phyloP scores from a whole-genome alignment of 169 alveolate species.

The Plasmodium fragile region DNA sequence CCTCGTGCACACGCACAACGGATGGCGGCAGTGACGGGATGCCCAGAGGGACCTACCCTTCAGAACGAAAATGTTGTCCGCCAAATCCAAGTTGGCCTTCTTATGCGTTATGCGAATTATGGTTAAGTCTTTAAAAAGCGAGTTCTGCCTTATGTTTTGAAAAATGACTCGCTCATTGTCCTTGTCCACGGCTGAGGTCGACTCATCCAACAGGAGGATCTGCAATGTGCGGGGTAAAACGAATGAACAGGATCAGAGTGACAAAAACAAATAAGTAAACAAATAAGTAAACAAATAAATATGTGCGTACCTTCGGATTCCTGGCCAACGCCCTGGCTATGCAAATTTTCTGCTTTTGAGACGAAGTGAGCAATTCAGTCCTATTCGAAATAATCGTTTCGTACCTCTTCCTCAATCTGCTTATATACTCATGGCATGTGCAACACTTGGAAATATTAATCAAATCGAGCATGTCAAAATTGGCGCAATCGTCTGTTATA shows the following conservation, averaged over 20 bases:
- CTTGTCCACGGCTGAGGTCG: slow-evolving; percentile 92
- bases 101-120: slow-evolving; percentile 64
- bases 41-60: slow-evolving; percentile 7
- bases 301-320: slow-evolving; percentile 65
- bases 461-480: slow-evolving; percentile 57
- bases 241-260: not conserved
- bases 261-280: not conserved
- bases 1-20: not conserved
- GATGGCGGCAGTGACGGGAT: not conserved
- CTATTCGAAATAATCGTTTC: slow-evolving; percentile 24
- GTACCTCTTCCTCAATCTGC: slow-evolving; percentile 57
- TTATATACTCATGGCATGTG: slow-evolving; percentile 53
- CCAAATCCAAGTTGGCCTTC: slow-evolving; percentile 51
- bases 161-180: slow-evolving; percentile 73
- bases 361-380: slow-evolving; percentile 81
- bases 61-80: slow-evolving; percentile 39
- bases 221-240: not conserved
- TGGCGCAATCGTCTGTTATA: not conserved
- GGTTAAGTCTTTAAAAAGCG: slow-evolving; percentile 23
- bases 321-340: slow-evolving; percentile 84
- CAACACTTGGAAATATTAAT: slow-evolving; percentile 45
- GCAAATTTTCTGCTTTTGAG: slow-evolving; percentile 89
- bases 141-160: slow-evolving; percentile 57
- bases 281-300: not conserved
- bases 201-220: slow-evolving; percentile 92